Base-by-base conservation (phyloP, 805 yeast species). In the Candida glaebosa region DNA sequence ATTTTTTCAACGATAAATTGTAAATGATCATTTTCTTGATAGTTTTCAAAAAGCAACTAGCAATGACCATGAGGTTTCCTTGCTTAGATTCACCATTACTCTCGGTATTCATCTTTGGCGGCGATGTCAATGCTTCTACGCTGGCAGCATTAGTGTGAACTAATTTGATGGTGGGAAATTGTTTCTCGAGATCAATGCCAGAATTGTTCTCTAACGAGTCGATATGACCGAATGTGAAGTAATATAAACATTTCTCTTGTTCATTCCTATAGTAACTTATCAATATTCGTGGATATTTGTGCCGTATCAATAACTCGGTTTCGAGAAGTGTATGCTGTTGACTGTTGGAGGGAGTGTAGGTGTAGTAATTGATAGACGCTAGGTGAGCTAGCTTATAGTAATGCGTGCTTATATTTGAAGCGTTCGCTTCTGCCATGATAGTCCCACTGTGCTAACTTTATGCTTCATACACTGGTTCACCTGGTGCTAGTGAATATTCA, bases 351-450 rank as follows among this genome's bases (percentile, higher is more conserved):
- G 63, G 47, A 8, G 59, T 47, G 47, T 60, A 68, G 14, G 67
- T 51, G 41, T 50, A 40, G 51, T 62, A 69, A 15, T 52, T 53
- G 36, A 69, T 54, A 40, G 48, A 46, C 15, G 51, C 47, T 9
- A 69, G 32, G 48, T 65, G 71, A 9, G 69, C 75, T 36, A 70
- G 45, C 49, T 69, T 69, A 46, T 60, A 60, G 55, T 63, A 68
- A 45, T 69, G 70, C 26, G 75, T 67, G 25, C 52, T 44, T 12
- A 67, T 54, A 39, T 49, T 50, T 19, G 64, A 53, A 33, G 67
- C 59, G 43, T 49, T 39, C 15, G 48, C 48, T 26, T 51, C 57
- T 26, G 16, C 15, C 49, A 47, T 45, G 38, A 26, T 44, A 10
- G 18, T 36, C 22, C n/a, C 16, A n/a, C n/a, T n/a, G n/a, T n/a